Evolutionary conservation across 164 flowering plant species (phyloP).

Genomic region (Aristolochia contorta): DNA sequence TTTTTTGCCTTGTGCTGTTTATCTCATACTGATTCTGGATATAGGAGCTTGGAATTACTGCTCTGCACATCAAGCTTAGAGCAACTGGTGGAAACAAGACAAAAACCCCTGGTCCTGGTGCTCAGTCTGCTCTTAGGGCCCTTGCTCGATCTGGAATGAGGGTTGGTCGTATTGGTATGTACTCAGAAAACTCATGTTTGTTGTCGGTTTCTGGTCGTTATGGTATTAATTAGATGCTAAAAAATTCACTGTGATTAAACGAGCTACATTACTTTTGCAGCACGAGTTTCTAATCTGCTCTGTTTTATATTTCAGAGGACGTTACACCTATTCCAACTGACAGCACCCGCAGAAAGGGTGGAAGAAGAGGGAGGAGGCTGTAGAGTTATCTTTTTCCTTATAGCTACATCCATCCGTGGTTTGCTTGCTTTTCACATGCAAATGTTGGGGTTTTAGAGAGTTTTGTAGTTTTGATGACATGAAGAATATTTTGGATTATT

Average conservation of each 20-base stretch:
- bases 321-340: conserved; percentile 6
- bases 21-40: too few species aligned
- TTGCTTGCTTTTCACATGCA: too few species aligned
- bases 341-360: conserved; percentile 9
- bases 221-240: too few species aligned
- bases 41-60: conserved; percentile 63
- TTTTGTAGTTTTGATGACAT: too few species aligned
- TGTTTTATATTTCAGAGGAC: not conserved
- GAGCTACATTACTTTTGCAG: not conserved
- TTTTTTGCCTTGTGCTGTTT: too few species aligned
- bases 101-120: conserved; percentile 79
- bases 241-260: not conserved
- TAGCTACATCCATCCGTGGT: too few species aligned
- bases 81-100: conserved; percentile 84
- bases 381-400: not conserved
- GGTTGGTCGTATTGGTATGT: conserved; percentile 56
- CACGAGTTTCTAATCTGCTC: not conserved
- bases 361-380: conserved; percentile 7
- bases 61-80: conserved; percentile 64
- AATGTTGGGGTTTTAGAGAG: too few species aligned
- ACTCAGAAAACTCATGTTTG: too few species aligned
- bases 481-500: too few species aligned
- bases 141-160: conserved; percentile 63
- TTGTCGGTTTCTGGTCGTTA: too few species aligned
- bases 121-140: conserved; percentile 67